A percentile compares a stretch with the other conserved stretches of the same genome.
These are phyloP conservation scores for Dictyostelium intermedium DNA, from an alignment of 78 protist genomes.

Conservation along the genomic window DNA sequence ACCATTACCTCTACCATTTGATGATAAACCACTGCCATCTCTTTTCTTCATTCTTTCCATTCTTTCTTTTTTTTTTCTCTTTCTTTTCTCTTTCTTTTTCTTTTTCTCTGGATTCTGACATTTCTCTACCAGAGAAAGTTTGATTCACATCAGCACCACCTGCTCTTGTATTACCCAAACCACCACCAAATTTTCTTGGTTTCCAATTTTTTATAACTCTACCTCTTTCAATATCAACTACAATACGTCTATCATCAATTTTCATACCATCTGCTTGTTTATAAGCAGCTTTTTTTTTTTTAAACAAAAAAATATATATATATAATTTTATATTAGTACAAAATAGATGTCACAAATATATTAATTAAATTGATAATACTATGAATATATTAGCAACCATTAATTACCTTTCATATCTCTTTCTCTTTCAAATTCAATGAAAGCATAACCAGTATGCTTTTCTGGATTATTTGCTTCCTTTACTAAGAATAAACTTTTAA, in stretches of 20 bases:
- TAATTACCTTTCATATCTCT: slow-evolving; percentile 88
- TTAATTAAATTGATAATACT: not conserved
- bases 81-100: slow-evolving; percentile 28
- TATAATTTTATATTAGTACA: not conserved
- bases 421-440: slow-evolving; percentile 92
- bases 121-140: slow-evolving; percentile 64
- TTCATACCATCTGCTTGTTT: slow-evolving; percentile 86
- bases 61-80: slow-evolving; percentile 14
- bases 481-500: slow-evolving; percentile 78
- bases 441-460: slow-evolving; percentile 93
- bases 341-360: not conserved
- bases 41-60: not conserved
- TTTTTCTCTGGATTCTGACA: slow-evolving; percentile 26
- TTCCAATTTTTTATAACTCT: slow-evolving; percentile 91
- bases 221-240: slow-evolving; percentile 95
- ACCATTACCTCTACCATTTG: not conserved
- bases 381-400: not conserved
- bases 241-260: slow-evolving; percentile 85
- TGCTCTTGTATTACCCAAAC: slow-evolving; percentile 82
- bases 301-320: not conserved
- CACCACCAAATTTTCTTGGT: slow-evolving; percentile 92
- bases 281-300: slow-evolving; percentile 68
- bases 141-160: slow-evolving; percentile 83
- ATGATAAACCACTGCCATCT: slow-evolving; percentile 31
- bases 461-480: slow-evolving; percentile 42